Conservation (phyloP, 768 basidiomycete genomes). For the Dentipellis sp. region DNA sequence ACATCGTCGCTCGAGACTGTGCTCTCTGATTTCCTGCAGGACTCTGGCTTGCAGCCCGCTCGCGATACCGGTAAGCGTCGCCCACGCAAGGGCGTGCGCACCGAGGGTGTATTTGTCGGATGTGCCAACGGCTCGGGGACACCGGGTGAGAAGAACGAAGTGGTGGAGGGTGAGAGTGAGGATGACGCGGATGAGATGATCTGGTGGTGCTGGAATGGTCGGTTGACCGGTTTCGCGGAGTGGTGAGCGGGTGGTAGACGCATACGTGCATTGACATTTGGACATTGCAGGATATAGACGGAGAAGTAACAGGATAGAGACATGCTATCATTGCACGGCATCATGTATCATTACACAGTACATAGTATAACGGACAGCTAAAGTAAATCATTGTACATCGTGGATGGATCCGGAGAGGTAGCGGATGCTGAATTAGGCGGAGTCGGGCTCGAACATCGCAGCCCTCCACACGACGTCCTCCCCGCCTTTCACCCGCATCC, state of each 20-base stretch:
- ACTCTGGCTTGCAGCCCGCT: conserved; percentile 14
- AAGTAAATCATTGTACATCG: too few species aligned
- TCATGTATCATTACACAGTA: too few species aligned
- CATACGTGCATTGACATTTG: not conserved
- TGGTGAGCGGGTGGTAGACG: conserved; percentile 23
- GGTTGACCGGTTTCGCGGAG: conserved; percentile 36
- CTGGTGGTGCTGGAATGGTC: conserved; percentile 46
- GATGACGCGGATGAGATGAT: conserved; percentile 38
- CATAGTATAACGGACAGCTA: too few species aligned
- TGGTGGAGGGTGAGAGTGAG: not conserved
- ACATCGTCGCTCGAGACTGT: conserved; percentile 26
- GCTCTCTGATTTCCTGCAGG: conserved; percentile 27
- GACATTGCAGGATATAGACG: too few species aligned
- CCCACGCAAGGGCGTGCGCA: conserved; percentile 15
- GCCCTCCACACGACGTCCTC: conserved; percentile 7
- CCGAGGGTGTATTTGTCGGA: conserved; percentile 35
- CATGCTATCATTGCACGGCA: too few species aligned
- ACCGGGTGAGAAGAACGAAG: not conserved
- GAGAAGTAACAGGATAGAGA: too few species aligned
- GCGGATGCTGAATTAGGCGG: too few species aligned
- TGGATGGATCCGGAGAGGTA: too few species aligned
- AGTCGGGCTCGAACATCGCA: not conserved
- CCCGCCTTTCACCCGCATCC: conserved; percentile 4
- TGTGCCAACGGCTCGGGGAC: conserved; percentile 12
- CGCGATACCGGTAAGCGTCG: conserved; percentile 20